Evolutionary conservation across 179 eudicot species (phyloP), one percentile per base, ranked within the genome.

Genomic region (Silene vulgaris): DNA sequence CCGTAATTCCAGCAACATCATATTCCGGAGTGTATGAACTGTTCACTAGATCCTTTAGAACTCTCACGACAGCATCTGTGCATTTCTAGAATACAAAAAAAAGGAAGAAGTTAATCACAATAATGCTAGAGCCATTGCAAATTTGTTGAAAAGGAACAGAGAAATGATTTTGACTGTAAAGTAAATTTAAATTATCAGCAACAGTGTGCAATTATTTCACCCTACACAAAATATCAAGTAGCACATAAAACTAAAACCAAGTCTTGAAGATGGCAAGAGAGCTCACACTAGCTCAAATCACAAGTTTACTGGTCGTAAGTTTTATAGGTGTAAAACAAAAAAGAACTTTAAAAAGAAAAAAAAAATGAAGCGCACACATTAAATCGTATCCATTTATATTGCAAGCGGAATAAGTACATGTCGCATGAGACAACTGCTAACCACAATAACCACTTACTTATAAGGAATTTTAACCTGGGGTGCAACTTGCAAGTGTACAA

Each of bases 11-110:
- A 75, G 93, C 87, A 79, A 95, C 56, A 82, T 95, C 99, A 82
- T 87, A 95, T 77, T 95, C 99, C 50, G 99, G 99, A 78, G 97
- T 85, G 79, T 95, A 93, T 48, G 97, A 83, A 82, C 97, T 93
- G 87, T 90, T 93, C 66, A 75, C 94, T 71, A 91, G 86, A 79
- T 93, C 99, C 88, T 86, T 95, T 62, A 95, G 80, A 82, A 90
- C 85, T 84, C 77, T 90, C 82, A 95, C 97, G 83, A 88, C 87
- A 79, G 87, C 85, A 65, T 95, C 97, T 32, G 90, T 95, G 88
- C 89, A 90, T 87, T 89, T 95, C 97, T 95, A 81, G 52, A 84
- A 81, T 2, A 71, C 77, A 56, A 76, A 72, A 84, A 83, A 70
- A 77, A 82, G 26, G 26, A 23, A 16, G 19, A 57, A 69, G n/a